Evolutionary conservation across 371 early-diverging fungal species (phyloP), one percentile per base, ranked within the genome.

Genomic region (Apophysomyces variabilis): DNA sequence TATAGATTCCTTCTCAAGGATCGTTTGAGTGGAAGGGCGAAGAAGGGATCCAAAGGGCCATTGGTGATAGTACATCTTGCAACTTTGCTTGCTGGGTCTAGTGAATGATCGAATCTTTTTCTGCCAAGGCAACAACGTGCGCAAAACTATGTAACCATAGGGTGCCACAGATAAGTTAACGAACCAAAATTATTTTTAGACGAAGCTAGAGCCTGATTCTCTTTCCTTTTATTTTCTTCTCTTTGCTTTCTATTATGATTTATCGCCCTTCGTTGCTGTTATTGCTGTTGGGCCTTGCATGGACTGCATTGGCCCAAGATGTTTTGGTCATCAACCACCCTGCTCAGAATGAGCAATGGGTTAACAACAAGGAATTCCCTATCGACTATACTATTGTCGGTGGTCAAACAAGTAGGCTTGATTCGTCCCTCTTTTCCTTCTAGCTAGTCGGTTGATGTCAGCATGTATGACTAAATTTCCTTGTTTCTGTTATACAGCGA

Each of bases 371-470:
- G 9, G 66, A 59, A 26, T 65, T 58, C 21, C 36, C 65, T 26
- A 61, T 72, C 13, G 26, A 54, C 9, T 72, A 72, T 57, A 72
- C 68, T 44, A 56, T 72, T 44, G 54, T 67, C 41, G 72, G 72
- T 57, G 68, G 62, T n/a, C 72, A 72, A 57, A 61, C 66, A n/a
- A 59, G 72, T 68, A 72, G 62, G 65, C 16, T 26, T 26, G 32
- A 26, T 26, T 26, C 32, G 3, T 26, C 32, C 32, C 32, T 26
- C 32, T 26, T 26, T 26, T 26, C 32, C 32, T 3, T 26, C 32
- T 26, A 26, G 32, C 3, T 1, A 3, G 32, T 26, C 32, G 8
- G 26, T n/a, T 50, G 37, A 7, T n/a, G 32, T 26, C 32, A 26
- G 32, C 32, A 26, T 26, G 32, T 3, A 26, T 26, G 3, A 26